These are phyloP conservation scores for Kodamaea hsintzibuensis DNA, from an alignment of 805 yeast species.

Conservation along the genomic window DNA sequence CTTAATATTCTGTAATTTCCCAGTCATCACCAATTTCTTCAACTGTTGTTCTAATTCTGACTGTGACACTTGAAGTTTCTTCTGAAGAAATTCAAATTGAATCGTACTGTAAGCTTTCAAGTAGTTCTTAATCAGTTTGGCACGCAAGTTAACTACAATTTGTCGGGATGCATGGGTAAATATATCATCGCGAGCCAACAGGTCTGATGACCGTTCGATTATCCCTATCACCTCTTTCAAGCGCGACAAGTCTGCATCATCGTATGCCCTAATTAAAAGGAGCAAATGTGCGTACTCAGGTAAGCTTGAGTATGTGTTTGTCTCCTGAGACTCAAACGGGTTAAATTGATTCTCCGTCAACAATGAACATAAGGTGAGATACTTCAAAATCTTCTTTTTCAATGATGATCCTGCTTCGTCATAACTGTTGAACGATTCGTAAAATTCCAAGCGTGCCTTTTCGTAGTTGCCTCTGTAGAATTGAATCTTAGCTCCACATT, in stretches of 20 bases:
- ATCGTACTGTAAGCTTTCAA: conserved; percentile 32
- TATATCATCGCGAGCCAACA: conserved; percentile 30
- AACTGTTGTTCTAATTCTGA: conserved; percentile 29
- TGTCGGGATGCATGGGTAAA: conserved; percentile 26
- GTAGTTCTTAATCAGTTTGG: conserved; percentile 30
- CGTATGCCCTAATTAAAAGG: conserved; percentile 30
- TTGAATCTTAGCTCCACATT: conserved; percentile 71
- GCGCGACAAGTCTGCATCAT: conserved; percentile 25
- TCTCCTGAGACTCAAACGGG: conserved; percentile 74
- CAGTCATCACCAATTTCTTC: conserved; percentile 29
- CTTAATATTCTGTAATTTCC: conserved; percentile 27
- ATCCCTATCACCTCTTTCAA: conserved; percentile 17
- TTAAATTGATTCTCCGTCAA: conserved; percentile 65
- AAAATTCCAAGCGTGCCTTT: conserved; percentile 63
- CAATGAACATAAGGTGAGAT: conserved; percentile 60
- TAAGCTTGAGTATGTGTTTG: conserved; percentile 48
- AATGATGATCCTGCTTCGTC: conserved; percentile 47
- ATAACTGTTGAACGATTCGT: conserved; percentile 44
- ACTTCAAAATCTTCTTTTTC: conserved; percentile 58
- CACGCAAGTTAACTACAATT: conserved; percentile 31
- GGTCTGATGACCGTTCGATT: conserved; percentile 23
- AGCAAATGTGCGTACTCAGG: conserved; percentile 31
- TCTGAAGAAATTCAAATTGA: conserved; percentile 26
- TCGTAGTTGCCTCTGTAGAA: conserved; percentile 62
- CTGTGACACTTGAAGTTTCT: conserved; percentile 20